Evolutionary conservation across 371 early-diverging fungal species (phyloP).

Genomic region (Mucor ambiguus): DNA sequence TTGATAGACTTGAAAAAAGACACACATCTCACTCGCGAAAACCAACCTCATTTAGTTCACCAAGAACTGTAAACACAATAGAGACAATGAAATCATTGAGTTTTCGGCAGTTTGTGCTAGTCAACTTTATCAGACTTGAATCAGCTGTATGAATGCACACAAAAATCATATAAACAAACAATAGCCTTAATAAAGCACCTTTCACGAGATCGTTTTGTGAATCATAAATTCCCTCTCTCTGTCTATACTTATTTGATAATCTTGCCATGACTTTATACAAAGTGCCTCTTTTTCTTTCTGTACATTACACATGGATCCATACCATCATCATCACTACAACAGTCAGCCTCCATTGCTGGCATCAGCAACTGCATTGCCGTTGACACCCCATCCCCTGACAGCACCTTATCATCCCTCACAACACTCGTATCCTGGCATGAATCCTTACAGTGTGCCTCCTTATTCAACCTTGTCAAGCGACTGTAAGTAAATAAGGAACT

Average conservation of each 20-base stretch:
- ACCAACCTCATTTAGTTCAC: constrained; percentile 20
- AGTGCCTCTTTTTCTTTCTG: not conserved
- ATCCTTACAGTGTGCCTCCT: constrained; percentile 1
- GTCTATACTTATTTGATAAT: too few species aligned
- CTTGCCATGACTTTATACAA: not conserved
- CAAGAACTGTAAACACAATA: constrained; percentile 27
- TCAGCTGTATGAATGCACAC: constrained; percentile 1
- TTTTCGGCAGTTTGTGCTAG: not conserved
- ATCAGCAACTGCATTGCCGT: not conserved
- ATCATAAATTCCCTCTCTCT: constrained; percentile 5
- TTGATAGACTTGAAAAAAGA: constrained; percentile 26
- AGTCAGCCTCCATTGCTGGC: not conserved
- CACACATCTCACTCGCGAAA: constrained; percentile 1
- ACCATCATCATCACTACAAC: not conserved
- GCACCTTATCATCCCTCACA: not conserved
- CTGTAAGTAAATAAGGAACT: not conserved
- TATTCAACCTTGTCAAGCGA: constrained; percentile 1
- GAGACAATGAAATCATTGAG: constrained; percentile 4
- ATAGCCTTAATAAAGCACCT: not conserved
- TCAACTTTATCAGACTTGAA: not conserved
- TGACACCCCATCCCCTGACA: not conserved
- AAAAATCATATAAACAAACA: constrained; percentile 1
- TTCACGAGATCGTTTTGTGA: constrained; percentile 13
- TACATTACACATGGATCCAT: not conserved
- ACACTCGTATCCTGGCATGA: not conserved